These are phyloP conservation scores for Cutaneotrichosporon dermatis DNA, from an alignment of 1,284 basidiomycete species.

Conservation along the genomic window DNA sequence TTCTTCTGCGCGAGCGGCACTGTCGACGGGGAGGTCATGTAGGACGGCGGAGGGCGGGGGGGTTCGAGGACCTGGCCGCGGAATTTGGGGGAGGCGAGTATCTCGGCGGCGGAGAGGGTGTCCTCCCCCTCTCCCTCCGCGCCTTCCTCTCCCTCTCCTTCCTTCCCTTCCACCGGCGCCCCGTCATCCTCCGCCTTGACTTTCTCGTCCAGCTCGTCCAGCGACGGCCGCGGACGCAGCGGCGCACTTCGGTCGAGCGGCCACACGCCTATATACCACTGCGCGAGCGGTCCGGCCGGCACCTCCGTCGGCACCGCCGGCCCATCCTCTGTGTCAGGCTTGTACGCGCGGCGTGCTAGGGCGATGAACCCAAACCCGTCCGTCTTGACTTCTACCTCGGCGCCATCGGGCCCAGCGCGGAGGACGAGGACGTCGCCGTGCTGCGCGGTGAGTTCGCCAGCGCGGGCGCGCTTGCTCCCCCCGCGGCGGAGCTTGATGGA, in stretches of 20 bases:
- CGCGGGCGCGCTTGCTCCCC: slow-evolving; percentile 5
- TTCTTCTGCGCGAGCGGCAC: too few relatives aligned
- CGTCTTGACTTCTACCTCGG: slow-evolving; percentile 31
- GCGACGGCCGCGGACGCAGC: slow-evolving; percentile 6
- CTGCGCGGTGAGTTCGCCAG: slow-evolving; percentile 29
- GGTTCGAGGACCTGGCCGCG: neutral
- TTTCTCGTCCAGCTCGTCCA: neutral
- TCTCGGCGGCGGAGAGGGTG: neutral
- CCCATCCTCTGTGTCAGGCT: too few relatives aligned
- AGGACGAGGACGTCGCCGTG: slow-evolving; percentile 42
- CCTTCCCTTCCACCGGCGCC: neutral
- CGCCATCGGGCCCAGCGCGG: slow-evolving; percentile 21
- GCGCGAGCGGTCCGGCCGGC: neutral
- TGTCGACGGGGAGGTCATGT: too few relatives aligned
- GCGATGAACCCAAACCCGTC: slow-evolving; percentile 40
- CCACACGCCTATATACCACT: slow-evolving; percentile 15
- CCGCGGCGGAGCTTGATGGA: slow-evolving; percentile 5
- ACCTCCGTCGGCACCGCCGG: neutral
- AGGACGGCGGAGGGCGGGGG: too few relatives aligned
- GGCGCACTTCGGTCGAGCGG: slow-evolving; percentile 8
- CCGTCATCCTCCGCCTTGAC: neutral
- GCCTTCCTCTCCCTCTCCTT: neutral
- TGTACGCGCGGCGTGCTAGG: slow-evolving; percentile 8
- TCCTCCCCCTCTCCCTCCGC: neutral
- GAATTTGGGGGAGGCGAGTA: neutral